Evolutionary conservation across 495 filamentous ascomycete genomes (phyloP), one percentile per base, ranked within the genome.

Genomic region (Lasiosphaeris hirsuta): DNA sequence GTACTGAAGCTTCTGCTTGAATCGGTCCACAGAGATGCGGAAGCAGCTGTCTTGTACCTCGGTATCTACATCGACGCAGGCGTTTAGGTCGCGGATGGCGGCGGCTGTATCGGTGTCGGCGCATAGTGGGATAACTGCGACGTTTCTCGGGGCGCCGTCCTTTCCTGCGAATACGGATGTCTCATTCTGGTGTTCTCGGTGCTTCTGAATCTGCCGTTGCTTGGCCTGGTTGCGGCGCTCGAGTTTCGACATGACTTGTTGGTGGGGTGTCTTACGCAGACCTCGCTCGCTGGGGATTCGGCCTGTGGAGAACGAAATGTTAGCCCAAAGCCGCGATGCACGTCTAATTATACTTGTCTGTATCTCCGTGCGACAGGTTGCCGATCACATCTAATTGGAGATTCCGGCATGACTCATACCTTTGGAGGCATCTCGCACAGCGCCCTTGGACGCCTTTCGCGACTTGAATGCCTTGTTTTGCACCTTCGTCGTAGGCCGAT

Each of bases 201-300:
- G 85, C 73, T 97, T 96, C 60, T 81, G 73, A 60, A 83, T 79
- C 61, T 91, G 88, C 66, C 84, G 83, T 76, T 98, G 94, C 64
- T 90, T 90, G 45, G 89, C 88, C 76, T 93, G 90, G 72, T 98
- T 96, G 65, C 89, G 83, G 36, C 94, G 87, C 74, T 96, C 90
- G 71, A 98, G 77, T 74, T 96, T 98, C 37, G 92, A 96, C 90
- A 96, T 95, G 69, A 96, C 81, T 75, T 96, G 90, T 69, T 97
- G 95, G 71, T 97, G 90, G 57, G 88, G 88, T 41, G 92, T 96
- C 73, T 90, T 95, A 57, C 93, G 86, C 58, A 76, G 77, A 38
- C 85, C 82, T 67, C 74, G 87, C 69, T 78, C 74, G 49, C 69
- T 72, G 5, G 71, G 66, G 35, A 76, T 65, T 53, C 71, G 72